Evolutionary conservation across 352 stramenopile genomes (phyloP), one percentile per base, ranked within the genome.

Genomic region (Aphanomyces invadans): DNA sequence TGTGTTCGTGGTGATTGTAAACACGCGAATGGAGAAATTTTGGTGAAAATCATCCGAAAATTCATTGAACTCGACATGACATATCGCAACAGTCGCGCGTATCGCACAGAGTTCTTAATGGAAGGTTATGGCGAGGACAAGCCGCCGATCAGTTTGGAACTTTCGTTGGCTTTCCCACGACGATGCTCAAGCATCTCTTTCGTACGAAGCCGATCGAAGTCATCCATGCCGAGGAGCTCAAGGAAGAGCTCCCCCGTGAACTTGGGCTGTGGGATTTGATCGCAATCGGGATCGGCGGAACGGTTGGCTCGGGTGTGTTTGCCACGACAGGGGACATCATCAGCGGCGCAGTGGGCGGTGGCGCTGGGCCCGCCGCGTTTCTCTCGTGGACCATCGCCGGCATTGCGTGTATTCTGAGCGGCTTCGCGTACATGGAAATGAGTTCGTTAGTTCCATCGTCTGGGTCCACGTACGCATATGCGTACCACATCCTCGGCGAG

Each of bases 401-500:
- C 31, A 36, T 92, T 3, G 83, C 92, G 28, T 91, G 86, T 23
- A 87, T 79, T 51, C 70, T 90, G 46, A 92, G 85, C 36, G 88
- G 88, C 2, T 75, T 96, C 32, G 89, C 87, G 51, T 97, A 96
- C 74, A 95, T 95, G 68, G 91, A 98, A 70, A 74, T 96, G 25
- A 87, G 83, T 29, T 87, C 79, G 4, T 74, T 86, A 33, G 85
- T 98, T 32, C 90, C 92, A 23, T 95, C 84, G 3, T 91, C 86
- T 5, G 92, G 92, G 7, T 87, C 72, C 46, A 96, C 87, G 3
- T 98, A 98, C 76, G 83, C 88, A 10, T 98, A 97, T 76, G 73
- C 88, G 28, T 98, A 96, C 76, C 81, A 97, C 62, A 78, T 87
- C 3, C 77, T 98, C n/a, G 92, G 92, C 33, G 94, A 98, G 69